Percentiles rank a stretch among this genome's conserved stretches.
phyloP scores from a whole-genome alignment of 441 rosid genomes.

The Flueggea neowawraea region DNA sequence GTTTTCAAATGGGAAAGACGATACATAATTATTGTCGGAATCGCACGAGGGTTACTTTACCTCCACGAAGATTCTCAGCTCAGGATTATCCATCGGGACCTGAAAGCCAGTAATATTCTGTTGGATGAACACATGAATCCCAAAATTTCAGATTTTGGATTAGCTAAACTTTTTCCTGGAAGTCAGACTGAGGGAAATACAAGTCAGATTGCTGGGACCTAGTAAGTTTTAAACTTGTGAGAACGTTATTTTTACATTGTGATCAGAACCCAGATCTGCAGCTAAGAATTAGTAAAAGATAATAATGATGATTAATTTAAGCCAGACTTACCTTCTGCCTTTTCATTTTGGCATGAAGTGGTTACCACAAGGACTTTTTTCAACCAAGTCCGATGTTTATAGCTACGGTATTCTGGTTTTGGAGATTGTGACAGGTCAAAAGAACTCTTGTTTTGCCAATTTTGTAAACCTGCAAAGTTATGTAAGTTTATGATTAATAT shows the following conservation, averaged over 20 bases:
- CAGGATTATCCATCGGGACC: slow-evolving; percentile 41
- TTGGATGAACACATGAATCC: slow-evolving; percentile 50
- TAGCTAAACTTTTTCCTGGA: slow-evolving; percentile 42
- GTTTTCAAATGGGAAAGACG: slow-evolving; percentile 26
- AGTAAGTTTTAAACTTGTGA: slow-evolving; percentile 23
- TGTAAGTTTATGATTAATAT: slow-evolving; percentile 4
- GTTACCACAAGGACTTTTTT: slow-evolving; percentile 31
- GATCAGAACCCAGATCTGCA: too few relatives aligned
- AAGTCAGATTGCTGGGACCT: slow-evolving; percentile 30
- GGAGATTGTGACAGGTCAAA: slow-evolving; percentile 29
- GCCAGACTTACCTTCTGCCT: too few relatives aligned
- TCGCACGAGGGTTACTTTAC: slow-evolving; percentile 45
- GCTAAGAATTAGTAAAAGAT: too few relatives aligned
- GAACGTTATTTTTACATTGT: background rate
- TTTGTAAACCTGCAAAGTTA: slow-evolving; percentile 26
- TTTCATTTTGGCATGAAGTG: slow-evolving; percentile 17
- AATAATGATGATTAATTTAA: too few relatives aligned
- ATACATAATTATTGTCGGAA: slow-evolving; percentile 29
- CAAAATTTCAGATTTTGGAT: slow-evolving; percentile 48
- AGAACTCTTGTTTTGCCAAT: slow-evolving; percentile 9
- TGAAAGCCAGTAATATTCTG: slow-evolving; percentile 48
- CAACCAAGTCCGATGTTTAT: slow-evolving; percentile 30
- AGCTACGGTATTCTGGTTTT: slow-evolving; percentile 34
- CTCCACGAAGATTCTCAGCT: slow-evolving; percentile 46
- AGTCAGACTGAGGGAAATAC: slow-evolving; percentile 32